Percentiles rank a stretch among this genome's conserved stretches.
Evolutionary conservation across 1,284 basidiomycete genomes (phyloP).

Genomic region (Ustilago shanxiensis): DNA sequence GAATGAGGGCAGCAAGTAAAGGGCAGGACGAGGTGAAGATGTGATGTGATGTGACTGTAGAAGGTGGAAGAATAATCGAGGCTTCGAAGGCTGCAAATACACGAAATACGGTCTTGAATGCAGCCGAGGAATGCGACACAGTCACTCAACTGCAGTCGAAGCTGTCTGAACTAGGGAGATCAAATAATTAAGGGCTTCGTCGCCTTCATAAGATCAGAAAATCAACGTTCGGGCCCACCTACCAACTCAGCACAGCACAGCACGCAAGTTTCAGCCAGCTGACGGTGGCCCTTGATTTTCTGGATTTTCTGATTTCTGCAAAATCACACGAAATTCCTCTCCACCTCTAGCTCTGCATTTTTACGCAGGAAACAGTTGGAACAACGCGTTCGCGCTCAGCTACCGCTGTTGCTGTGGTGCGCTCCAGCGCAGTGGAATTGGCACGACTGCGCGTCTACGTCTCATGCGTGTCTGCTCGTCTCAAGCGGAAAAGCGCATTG

Average conservation of each 20-base stretch:
- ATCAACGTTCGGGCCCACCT: neutral
- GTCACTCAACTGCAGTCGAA: neutral
- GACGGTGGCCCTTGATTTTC: conserved; percentile 13
- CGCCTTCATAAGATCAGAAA: conserved; percentile 8
- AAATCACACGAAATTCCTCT: conserved; percentile 16
- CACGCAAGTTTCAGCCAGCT: neutral
- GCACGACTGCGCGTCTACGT: conserved; percentile 11
- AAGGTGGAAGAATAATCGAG: neutral
- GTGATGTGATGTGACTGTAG: neutral
- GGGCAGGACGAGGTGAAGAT: neutral
- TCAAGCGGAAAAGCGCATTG: conserved; percentile 2
- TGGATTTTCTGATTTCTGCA: conserved; percentile 2
- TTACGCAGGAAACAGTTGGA: neutral
- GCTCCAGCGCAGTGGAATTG: neutral
- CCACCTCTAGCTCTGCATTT: conserved; percentile 3
- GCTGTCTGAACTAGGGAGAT: neutral
- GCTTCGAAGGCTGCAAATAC: conserved; percentile 20
- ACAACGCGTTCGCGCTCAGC: conserved; percentile 6
- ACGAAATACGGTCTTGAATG: neutral
- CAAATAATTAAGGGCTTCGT: conserved; percentile 22
- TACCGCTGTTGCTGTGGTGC: neutral
- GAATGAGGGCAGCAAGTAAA: too few species aligned
- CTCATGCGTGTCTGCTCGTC: neutral
- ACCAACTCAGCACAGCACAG: neutral
- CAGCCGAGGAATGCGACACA: neutral